Percentiles rank a stretch among this genome's conserved stretches.
Conservation (phyloP, 768 basidiomycete species). For the Mycena epipterygia region DNA sequence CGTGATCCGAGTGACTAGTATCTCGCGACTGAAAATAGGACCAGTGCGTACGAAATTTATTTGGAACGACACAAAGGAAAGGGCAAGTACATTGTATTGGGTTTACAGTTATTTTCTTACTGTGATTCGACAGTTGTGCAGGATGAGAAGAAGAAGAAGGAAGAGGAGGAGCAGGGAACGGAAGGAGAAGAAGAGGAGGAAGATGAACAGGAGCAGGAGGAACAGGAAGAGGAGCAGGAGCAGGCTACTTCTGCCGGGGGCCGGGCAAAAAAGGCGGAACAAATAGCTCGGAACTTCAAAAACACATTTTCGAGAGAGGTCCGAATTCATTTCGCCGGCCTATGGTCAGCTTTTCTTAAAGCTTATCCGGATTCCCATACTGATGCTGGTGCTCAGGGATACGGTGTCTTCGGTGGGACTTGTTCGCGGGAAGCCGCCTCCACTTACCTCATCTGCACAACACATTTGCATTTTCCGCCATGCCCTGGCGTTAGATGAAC, state of each 20-base stretch:
- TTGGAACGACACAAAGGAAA: conserved; percentile 1
- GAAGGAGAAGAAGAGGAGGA: no score
- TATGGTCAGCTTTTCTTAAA: no score
- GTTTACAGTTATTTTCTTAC: not conserved
- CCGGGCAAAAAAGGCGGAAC: no score
- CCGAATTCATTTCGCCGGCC: no score
- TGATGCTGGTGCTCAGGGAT: not conserved
- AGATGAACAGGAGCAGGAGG: no score
- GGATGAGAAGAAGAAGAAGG: not conserved
- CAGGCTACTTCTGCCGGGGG: no score
- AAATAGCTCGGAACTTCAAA: not conserved
- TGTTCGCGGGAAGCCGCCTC: no score
- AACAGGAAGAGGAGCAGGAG: no score
- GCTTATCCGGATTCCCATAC: no score
- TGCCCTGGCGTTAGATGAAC: not conserved
- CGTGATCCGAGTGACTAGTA: not conserved
- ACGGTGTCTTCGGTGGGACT: not conserved
- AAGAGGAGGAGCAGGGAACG: no score
- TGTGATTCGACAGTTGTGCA: not conserved
- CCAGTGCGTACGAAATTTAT: conserved; percentile 9
- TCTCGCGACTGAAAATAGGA: not conserved
- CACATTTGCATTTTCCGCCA: no score
- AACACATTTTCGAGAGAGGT: not conserved
- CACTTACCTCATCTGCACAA: no score
- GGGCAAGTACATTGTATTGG: not conserved